Conservation (phyloP, 176 grass and related monocot genomes). For the Sorghum bicolor region Sorghum_bicolor_NCBIv3 NC_012872.2:9928501-9929000, state of each 20-base stretch:
- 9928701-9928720: not conserved
- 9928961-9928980: conserved; percentile 76
- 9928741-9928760: not conserved
- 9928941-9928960: conserved; percentile 78
- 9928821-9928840: not conserved
- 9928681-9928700: not conserved
- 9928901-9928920: not conserved
- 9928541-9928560: too few species aligned
- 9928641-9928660: too few species aligned
- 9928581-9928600: too few species aligned
- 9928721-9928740: not conserved
- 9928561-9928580: too few species aligned
- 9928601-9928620: too few species aligned
- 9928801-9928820: not conserved
- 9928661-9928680: too few species aligned
- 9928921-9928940: conserved; percentile 77
- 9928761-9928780: not conserved
- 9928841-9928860: not conserved
- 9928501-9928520: too few species aligned
- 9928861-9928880: too few species aligned
- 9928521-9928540: too few species aligned
- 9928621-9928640: too few species aligned
- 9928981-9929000: conserved; percentile 74
- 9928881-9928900: not conserved
- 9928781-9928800: not conserved